A percentile compares a stretch with the other conserved stretches of the same genome.
These are phyloP conservation scores for Agaricus blazei DNA, from an alignment of 768 basidiomycete species.

Conservation along the genomic window DNA sequence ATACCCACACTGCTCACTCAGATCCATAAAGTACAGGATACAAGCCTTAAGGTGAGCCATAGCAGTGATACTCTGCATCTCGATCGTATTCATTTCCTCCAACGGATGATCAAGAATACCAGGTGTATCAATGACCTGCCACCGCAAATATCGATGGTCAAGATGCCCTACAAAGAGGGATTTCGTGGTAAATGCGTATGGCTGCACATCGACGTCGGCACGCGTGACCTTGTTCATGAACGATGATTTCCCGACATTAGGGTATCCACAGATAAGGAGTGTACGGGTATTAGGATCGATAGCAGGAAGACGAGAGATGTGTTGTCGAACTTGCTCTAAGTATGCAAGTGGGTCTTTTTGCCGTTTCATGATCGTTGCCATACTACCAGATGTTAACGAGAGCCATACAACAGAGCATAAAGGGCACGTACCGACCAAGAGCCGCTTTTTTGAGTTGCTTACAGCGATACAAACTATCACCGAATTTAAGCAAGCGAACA, in stretches of 20 bases:
- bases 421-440: slow-evolving; percentile 78
- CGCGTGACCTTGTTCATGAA: slow-evolving; percentile 99
- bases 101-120: slow-evolving; percentile 97
- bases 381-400: slow-evolving; percentile 39
- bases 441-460: slow-evolving; percentile 98
- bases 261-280: slow-evolving; percentile 96
- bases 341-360: slow-evolving; percentile 99
- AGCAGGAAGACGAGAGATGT: slow-evolving; percentile 95
- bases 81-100: slow-evolving; percentile 99
- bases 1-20: slow-evolving; percentile 98
- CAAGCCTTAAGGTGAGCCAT: slow-evolving; percentile 93
- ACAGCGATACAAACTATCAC: slow-evolving; percentile 95
- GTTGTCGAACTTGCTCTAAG: slow-evolving; percentile 98
- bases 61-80: slow-evolving; percentile 99
- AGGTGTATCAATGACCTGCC: slow-evolving; percentile 99
- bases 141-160: slow-evolving; percentile 98
- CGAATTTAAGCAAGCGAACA: slow-evolving; percentile 93
- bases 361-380: slow-evolving; percentile 98
- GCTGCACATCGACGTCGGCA: slow-evolving; percentile 98
- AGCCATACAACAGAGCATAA: not conserved
- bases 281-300: slow-evolving; percentile 99
- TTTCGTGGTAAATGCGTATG: slow-evolving; percentile 99
- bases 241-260: slow-evolving; percentile 98
- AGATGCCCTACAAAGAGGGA: slow-evolving; percentile 97
- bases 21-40: slow-evolving; percentile 97